phyloP scores from a whole-genome alignment of 78 protist species.

The Dictyostelium brefeldianum region DNA sequence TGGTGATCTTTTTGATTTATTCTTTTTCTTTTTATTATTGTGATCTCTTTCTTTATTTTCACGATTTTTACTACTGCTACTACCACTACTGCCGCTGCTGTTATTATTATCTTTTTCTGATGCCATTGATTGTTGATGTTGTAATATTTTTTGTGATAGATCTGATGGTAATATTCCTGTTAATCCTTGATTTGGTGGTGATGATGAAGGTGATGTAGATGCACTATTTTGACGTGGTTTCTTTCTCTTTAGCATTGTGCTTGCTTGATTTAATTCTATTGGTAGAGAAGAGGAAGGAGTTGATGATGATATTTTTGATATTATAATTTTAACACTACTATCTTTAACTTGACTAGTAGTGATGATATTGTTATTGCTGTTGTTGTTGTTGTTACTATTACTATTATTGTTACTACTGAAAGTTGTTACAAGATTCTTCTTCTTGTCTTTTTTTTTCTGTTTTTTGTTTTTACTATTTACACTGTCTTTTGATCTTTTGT shows the following conservation, averaged over 20 bases:
- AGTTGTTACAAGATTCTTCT: not conserved
- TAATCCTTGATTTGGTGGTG: conserved; percentile 34
- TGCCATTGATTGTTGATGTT: conserved; percentile 23
- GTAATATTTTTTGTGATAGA: not conserved
- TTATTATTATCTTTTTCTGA: not conserved
- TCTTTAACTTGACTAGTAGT: not conserved
- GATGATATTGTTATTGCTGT: not conserved
- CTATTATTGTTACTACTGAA: not conserved
- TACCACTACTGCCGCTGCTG: not conserved
- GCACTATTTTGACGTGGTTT: conserved; percentile 34
- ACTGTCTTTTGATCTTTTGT: not conserved
- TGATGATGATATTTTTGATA: not conserved
- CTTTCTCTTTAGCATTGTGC: conserved; percentile 40
- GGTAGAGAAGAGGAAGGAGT: not conserved
- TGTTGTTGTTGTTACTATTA: conserved; percentile 9
- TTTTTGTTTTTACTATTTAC: not conserved
- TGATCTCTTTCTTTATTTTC: not conserved
- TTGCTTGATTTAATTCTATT: conserved; percentile 10
- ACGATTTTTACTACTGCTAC: not conserved
- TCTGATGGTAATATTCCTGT: not conserved
- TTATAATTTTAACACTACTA: not conserved
- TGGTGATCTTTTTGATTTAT: not conserved
- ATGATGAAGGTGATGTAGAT: conserved; percentile 29
- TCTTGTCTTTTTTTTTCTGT: not conserved
- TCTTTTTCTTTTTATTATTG: not conserved